Percentiles rank a stretch among this genome's conserved stretches.
phyloP scores from a whole-genome alignment of 352 stramenopile species.

The Phytopythium montanum region DNA sequence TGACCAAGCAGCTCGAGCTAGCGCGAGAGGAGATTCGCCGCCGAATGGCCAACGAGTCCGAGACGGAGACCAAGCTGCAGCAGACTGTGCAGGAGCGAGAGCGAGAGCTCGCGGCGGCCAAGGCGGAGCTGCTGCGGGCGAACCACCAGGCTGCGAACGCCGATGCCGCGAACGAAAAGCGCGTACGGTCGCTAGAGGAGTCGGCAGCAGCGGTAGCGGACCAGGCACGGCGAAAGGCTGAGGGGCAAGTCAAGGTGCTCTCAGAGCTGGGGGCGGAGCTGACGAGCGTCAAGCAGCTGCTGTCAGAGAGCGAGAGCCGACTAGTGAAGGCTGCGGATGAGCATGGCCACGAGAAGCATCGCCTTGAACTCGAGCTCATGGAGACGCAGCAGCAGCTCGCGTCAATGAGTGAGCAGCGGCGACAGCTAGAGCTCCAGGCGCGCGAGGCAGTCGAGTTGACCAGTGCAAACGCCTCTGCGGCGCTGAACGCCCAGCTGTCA shows the following conservation, averaged over 20 bases:
- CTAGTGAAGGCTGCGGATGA: not conserved
- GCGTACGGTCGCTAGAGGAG: constrained; percentile 18
- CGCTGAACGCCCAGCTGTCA: not conserved
- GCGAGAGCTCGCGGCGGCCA: constrained; percentile 29
- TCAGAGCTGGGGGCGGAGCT: not conserved
- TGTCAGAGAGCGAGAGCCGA: not conserved
- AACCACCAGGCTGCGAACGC: constrained; percentile 20
- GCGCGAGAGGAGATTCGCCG: not conserved
- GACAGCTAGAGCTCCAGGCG: constrained; percentile 15
- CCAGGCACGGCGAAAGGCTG: constrained; percentile 11
- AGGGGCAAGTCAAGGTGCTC: constrained; percentile 11
- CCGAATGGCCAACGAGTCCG: constrained; percentile 9
- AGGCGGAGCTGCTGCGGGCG: constrained; percentile 20
- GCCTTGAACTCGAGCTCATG: constrained; percentile 3
- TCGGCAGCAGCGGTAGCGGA: constrained; percentile 13
- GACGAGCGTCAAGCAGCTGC: not conserved
- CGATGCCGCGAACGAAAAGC: constrained; percentile 9
- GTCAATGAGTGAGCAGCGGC: constrained; percentile 11
- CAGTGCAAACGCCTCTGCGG: constrained; percentile 3
- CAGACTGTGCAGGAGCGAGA: constrained; percentile 38
- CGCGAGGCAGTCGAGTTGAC: constrained; percentile 17
- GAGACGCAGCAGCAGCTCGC: constrained; percentile 19
- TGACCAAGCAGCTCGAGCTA: not conserved
- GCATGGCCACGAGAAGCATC: not conserved
- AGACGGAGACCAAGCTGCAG: constrained; percentile 27